Evolutionary conservation across 2,329 filamentous ascomycete genomes (phyloP), one percentile per base, ranked within the genome.

Genomic region (Paramyrothecium sp.): DNA sequence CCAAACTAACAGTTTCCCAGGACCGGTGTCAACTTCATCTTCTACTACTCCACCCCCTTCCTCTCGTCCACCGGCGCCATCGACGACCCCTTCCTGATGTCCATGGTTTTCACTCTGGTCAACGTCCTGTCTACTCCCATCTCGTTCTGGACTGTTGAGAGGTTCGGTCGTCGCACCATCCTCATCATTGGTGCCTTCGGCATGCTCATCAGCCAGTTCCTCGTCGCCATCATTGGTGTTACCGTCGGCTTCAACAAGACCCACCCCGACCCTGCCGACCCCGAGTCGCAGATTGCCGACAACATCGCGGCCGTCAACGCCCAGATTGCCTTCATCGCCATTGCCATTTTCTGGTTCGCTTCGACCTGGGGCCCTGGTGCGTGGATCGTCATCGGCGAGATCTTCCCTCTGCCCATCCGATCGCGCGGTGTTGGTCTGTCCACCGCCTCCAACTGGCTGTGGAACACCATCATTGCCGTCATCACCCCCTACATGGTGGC

Each of bases 331-430:
- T 95, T 96, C 79, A 95, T 95, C 70, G 89, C 88, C 78, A 88
- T 96, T 79, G 95, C 92, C 83, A 93, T 96, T 81, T 92, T 91
- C 83, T 94, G 89, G 83, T 96, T 96, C 73, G 92, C 92, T 59
- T 87, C 84, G 58, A 96, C 92, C 62, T 96, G 91, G 92, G 92
- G 92, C 54, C 91, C 91, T 7, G 89, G 86, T 53, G 84, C 89
- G 54, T 92, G 89, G 89, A 85, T 89, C 55, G 84, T 96, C 65
- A 93, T 95, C 68, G 92, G 92, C 71, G 92, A 97, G 79, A 89
- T 95, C 75, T 96, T 90, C 85, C 91, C 92, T 57, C 85, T 96
- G 55, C 91, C 90, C 60, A 94, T 96, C 75, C 90, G 92, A 68
- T 90, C 92, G 46, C 90, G 91, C 64, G 92, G 92, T 78, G 91